Conservation (phyloP, 2,329 filamentous ascomycete species). For the Madurella mycetomatis region DNA sequence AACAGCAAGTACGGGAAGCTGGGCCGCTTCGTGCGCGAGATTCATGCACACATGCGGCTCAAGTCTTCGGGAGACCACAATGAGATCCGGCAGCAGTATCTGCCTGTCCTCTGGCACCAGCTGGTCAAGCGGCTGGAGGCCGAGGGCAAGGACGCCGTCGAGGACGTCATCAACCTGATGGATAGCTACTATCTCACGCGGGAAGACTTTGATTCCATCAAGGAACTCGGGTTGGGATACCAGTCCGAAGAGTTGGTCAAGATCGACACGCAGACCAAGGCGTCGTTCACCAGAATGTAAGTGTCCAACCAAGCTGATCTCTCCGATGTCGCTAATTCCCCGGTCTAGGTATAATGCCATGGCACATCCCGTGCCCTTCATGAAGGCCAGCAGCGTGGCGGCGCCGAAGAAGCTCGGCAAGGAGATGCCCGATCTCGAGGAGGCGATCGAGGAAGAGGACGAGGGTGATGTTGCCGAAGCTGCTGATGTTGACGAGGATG, state of each 20-base stretch:
- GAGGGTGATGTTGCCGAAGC: slow-evolving; percentile 59
- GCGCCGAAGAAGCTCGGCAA: slow-evolving; percentile 67
- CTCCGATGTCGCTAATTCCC: slow-evolving; percentile 16
- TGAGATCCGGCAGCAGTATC: slow-evolving; percentile 90
- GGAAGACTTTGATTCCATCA: slow-evolving; percentile 89
- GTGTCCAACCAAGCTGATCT: slow-evolving; percentile 34
- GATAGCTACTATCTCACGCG: slow-evolving; percentile 93
- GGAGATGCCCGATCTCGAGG: slow-evolving; percentile 89
- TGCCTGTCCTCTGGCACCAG: slow-evolving; percentile 81
- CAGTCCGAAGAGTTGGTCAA: slow-evolving; percentile 72
- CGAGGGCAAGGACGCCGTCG: slow-evolving; percentile 77
- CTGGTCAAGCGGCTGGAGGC: slow-evolving; percentile 68
- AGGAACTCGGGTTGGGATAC: slow-evolving; percentile 83
- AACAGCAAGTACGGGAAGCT: slow-evolving; percentile 83
- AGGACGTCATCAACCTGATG: slow-evolving; percentile 88
- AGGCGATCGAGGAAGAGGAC: slow-evolving; percentile 90
- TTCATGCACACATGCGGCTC: slow-evolving; percentile 95
- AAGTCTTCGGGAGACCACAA: slow-evolving; percentile 85
- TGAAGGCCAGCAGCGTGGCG: slow-evolving; percentile 78
- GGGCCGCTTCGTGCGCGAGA: slow-evolving; percentile 79
- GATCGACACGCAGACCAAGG: slow-evolving; percentile 80
- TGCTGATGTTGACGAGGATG: slow-evolving; percentile 63
- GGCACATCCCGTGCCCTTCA: slow-evolving; percentile 88
- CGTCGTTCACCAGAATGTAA: slow-evolving; percentile 82
- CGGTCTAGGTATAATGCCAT: slow-evolving; percentile 70